Evolutionary conservation across 371 early-diverging fungal species (phyloP), one percentile per base, ranked within the genome.

Genomic region (Mortierella sp.): DNA sequence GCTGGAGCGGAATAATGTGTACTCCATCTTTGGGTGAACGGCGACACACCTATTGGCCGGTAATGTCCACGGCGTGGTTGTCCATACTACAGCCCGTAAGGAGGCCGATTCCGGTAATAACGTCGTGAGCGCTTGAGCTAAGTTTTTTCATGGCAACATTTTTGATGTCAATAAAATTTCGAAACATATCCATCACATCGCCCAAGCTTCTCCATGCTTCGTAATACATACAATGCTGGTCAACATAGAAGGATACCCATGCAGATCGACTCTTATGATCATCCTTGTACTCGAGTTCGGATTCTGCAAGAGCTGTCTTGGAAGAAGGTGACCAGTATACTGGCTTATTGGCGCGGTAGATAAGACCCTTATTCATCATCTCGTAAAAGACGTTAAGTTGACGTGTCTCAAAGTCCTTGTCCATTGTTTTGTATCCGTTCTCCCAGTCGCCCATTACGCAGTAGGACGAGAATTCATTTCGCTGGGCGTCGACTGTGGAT

Each of bases 41-140:
- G 93, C 89, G 35, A 97, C 88, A 5, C 95, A 97, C 45, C 88
- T 85, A 83, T 98, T 97, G 28, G 97, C 93, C 0, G 97, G 97
- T 10, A 98, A 83, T 2, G 98, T 97, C 97, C 97, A 98, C 0
- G 99, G 98, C 0, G 99, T 98, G 0, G 98, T 98, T 1, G 98
- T 98, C 98, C 98, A 98, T 10, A 96, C 91, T 12, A 97, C 83
- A 9, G 94, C 89, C 62, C 86, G 73, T 0, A 93, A 8, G 3
- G 78, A 70, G 1, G 83, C 45, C 8, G 26, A 30, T 32, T 39
- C 37, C 28, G 58, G 80, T 24, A 67, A 43, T 22, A 68, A 54
- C 39, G 49, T 60, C 6, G 37, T 32, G 30, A 79, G 58, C 5
- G 62, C 64, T 24, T 52, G 52, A 14, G 75, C 80, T 79, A 70